Base-by-base conservation (phyloP, 2,329 filamentous ascomycete genomes). In the Thielaviopsis punctulata region DNA sequence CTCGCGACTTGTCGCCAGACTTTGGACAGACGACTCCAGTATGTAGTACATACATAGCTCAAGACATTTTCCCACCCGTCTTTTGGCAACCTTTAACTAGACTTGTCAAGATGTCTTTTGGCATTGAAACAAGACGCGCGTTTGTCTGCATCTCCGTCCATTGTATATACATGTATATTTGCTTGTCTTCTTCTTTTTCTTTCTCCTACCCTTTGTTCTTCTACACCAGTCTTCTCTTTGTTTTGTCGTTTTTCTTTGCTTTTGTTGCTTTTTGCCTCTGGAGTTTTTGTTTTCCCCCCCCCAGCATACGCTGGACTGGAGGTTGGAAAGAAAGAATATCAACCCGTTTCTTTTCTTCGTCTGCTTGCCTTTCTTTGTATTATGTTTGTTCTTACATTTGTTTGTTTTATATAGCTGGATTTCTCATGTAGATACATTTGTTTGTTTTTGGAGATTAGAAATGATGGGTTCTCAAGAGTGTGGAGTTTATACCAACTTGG, bases 401-500 rank as follows among this genome's bases (percentile, higher is more conserved):
- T 46, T 46, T 22, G 22, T 46, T 46, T 25, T 46, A 4, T 46
- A 4, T 46, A 24, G 22, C 25, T 46, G 21, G 4, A 12, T 33
- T 12, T 27, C 10, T 27, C 10, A 27, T 27, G 10, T 27, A 27
- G 13, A 36, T 36, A 36, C n/a, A 36, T 8, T n/a, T 21, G 10
- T 36, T 27, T 36, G 15, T 23, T 18, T 46, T 46, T 25, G 2
- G 23, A 15, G 2, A 24, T 46, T 46, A 15, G 22, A n/a, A 24
- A 22, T 46, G 30, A n/a, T 25, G 23, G 15, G 21, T 41, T 51
- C 19, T 44, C 36, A 15, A 45, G 49, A 51, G 39, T 45, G 30
- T 45, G 49, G 49, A n/a, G 49, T 51, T 45, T 45, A 45, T 45
- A 45, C 24, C 49, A n/a, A 51, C 21, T n/a, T 22, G 47, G 47